Conservation (phyloP, 176 grass and related monocot genomes). For the Paspalum notatum region DNA sequence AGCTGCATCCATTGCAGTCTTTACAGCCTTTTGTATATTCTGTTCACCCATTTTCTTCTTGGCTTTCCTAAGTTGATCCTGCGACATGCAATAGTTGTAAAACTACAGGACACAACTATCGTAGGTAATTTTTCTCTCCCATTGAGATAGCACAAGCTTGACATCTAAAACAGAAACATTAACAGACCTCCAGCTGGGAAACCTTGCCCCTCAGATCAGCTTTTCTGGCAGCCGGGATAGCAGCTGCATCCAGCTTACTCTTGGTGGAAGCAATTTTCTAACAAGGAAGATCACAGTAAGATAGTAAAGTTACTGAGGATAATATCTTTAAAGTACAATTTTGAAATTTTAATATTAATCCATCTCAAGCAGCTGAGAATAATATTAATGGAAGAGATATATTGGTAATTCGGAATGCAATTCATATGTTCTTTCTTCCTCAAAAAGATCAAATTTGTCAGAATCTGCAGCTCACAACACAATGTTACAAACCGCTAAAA, state of each 20-base stretch:
- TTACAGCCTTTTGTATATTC: constrained; percentile 83
- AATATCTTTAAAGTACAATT: neutral
- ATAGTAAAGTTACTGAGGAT: constrained; percentile 11
- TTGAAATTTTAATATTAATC: neutral
- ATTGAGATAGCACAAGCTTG: neutral
- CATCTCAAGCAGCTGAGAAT: neutral
- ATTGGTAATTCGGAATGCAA: neutral
- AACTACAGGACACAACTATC: neutral
- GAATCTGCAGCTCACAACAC: neutral
- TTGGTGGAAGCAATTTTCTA: constrained; percentile 94
- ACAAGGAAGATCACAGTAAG: constrained; percentile 31
- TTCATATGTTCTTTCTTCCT: neutral
- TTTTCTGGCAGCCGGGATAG: constrained; percentile 85
- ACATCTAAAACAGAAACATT: constrained; percentile 21
- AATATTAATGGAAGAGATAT: neutral
- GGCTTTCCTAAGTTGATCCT: constrained; percentile 87
- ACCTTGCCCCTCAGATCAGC: constrained; percentile 79
- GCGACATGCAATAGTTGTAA: constrained; percentile 2
- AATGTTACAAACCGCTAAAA: neutral
- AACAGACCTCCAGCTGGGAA: constrained; percentile 77
- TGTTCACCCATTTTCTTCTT: constrained; percentile 93
- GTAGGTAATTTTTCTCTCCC: neutral
- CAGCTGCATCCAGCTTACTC: constrained; percentile 70
- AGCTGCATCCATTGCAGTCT: constrained; percentile 60
- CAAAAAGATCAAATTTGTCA: neutral